A percentile compares a stretch with the other conserved stretches of the same genome.
Conservation (phyloP, 495 filamentous ascomycete genomes). For the Venustampulla echinocandica region DNA sequence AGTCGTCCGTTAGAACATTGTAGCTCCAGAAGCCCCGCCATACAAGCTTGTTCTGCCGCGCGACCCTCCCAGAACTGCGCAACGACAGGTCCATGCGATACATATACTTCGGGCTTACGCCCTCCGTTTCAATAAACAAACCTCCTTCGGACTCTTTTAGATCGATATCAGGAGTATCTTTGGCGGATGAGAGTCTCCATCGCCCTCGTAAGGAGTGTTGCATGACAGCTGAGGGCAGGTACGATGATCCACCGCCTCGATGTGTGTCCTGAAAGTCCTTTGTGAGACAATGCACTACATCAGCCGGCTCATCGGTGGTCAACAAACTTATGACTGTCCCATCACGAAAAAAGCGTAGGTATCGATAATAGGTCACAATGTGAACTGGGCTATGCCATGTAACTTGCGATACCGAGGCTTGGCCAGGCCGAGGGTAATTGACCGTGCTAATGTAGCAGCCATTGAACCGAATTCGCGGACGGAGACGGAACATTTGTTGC, state of each 20-base stretch:
- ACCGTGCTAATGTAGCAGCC: slow-evolving; percentile 94
- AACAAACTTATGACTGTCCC: slow-evolving; percentile 71
- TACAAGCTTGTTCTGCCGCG: slow-evolving; percentile 69
- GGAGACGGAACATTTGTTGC: slow-evolving; percentile 63
- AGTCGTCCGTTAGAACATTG: slow-evolving; percentile 80
- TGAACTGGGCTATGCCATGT: slow-evolving; percentile 81
- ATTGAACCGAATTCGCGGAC: slow-evolving; percentile 85
- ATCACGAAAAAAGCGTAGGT: slow-evolving; percentile 89
- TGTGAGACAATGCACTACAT: slow-evolving; percentile 46
- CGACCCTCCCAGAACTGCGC: slow-evolving; percentile 42
- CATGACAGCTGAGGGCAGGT: slow-evolving; percentile 36
- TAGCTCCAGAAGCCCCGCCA: slow-evolving; percentile 95
- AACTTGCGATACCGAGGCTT: slow-evolving; percentile 41
- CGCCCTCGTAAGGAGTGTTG: slow-evolving; percentile 43
- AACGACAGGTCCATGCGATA: slow-evolving; percentile 72
- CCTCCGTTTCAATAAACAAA: slow-evolving; percentile 80
- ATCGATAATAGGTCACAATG: slow-evolving; percentile 96
- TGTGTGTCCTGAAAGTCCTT: slow-evolving; percentile 29
- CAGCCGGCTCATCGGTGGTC: slow-evolving; percentile 69
- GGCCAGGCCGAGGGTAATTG: slow-evolving; percentile 83
- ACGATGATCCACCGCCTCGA: slow-evolving; percentile 19
- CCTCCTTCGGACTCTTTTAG: slow-evolving; percentile 47
- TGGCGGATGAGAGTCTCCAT: slow-evolving; percentile 23
- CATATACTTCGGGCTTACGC: slow-evolving; percentile 61
- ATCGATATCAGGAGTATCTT: slow-evolving; percentile 22